phyloP scores from a whole-genome alignment of 495 filamentous ascomycete species.

The Aspergillus funiculosus region DNA sequence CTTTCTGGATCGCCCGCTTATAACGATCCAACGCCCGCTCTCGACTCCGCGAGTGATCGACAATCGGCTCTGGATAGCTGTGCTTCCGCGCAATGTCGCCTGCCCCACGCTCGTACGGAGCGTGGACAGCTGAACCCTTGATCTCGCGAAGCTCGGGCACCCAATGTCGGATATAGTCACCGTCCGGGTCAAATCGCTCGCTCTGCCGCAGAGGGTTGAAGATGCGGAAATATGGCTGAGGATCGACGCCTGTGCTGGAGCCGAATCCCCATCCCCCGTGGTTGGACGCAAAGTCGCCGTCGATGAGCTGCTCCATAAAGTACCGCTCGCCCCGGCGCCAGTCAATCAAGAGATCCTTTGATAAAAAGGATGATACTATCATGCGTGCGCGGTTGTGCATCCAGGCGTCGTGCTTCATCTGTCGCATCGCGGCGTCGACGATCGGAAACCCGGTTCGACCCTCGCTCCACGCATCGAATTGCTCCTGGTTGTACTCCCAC shows the following conservation, averaged over 20 bases:
- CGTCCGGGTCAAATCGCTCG: constrained; percentile 64
- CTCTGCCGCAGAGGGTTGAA: constrained; percentile 86
- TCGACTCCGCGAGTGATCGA: constrained; percentile 64
- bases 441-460: constrained; percentile 81
- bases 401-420: constrained; percentile 63
- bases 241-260: constrained; percentile 76
- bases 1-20: constrained; percentile 48
- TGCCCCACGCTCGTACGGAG: constrained; percentile 65
- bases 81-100: constrained; percentile 51
- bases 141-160: constrained; percentile 57
- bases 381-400: constrained; percentile 92
- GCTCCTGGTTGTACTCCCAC: constrained; percentile 67
- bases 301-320: constrained; percentile 84
- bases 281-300: constrained; percentile 90
- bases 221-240: constrained; percentile 87
- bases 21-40: constrained; percentile 64
- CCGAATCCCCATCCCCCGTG: constrained; percentile 91
- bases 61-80: constrained; percentile 70
- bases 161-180: constrained; percentile 56
- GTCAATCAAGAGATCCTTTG: constrained; percentile 82
- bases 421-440: constrained; percentile 90
- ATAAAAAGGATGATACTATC: constrained; percentile 80
- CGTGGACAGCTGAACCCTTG: constrained; percentile 62
- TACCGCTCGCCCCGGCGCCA: constrained; percentile 86
- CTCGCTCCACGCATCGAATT: constrained; percentile 68